Base-by-base conservation (phyloP, 2,329 filamentous ascomycete species). In the Saccharata proteae region DNA sequence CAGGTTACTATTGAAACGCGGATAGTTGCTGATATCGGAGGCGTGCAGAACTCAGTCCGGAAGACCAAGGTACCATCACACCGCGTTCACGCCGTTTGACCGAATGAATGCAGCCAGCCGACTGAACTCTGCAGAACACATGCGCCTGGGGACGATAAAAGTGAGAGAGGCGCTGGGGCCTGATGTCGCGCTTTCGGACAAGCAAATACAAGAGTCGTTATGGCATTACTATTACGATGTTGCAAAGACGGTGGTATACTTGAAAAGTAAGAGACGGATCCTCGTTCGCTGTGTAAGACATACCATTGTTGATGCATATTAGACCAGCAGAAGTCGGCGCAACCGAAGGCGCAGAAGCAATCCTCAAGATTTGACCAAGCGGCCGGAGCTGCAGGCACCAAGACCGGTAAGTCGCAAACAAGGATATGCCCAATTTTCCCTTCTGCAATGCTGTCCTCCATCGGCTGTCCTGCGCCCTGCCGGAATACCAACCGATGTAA, bases 221-320 rank as follows among this genome's bases (percentile, higher is more conserved):
- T 96, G 85, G 84, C 75, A 98, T 57, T 94, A 94, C 56, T 96
- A 88, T 54, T 96, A 86, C 52, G 86, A 98, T 46, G 67, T 93
- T 17, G 79, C 76, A 35, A 93, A 93, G 56, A 75, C 83, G 1
- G 78, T 92, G 21, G 67, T 71, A 35, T 94, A 92, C 49, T 58
- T 98, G 36, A 71, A 75, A 40, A 80, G 76, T 66, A 30, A 11
- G 16, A 4, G 15, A 7, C n/a, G 19, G 7, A 21, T 21, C 7
- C n/a, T n/a, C n/a, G n/a, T n/a, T n/a, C n/a, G n/a, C n/a, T n/a
- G n/a, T 10, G 27, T 7, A 16, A 15, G 10, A 10, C 27, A 7
- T 21, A n/a, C 19, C 7, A 21, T 7, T 7, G n/a, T 16, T 28
- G 16, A 28, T 28, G 26, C 9, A 16, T 16, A 5, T 28, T 16